Conservation (phyloP, 139 green algal genomes). For the Nannochloris sp. region DNA sequence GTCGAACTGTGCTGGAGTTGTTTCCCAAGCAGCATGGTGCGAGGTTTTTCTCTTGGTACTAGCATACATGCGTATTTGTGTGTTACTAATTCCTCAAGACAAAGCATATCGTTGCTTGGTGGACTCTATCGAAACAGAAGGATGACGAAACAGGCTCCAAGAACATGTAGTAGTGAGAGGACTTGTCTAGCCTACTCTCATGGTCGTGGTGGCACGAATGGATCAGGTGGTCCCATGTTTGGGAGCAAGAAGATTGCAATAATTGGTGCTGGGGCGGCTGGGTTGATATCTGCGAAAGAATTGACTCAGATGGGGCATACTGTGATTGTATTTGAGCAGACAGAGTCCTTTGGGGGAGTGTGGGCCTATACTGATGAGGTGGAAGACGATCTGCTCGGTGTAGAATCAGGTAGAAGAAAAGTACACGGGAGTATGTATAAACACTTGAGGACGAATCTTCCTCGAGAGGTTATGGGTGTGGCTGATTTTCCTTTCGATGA, state of each 20-base stretch:
- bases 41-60: no score
- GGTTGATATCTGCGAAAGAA: conserved; percentile 54
- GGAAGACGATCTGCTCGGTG: conserved; percentile 29
- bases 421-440: conserved; percentile 57
- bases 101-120: no score
- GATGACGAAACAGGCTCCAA: no score
- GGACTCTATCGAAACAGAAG: no score
- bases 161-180: no score
- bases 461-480: conserved; percentile 65
- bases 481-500: conserved; percentile 52
- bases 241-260: conserved; percentile 32
- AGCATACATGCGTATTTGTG: no score
- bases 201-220: no score
- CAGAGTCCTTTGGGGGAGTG: conserved; percentile 33
- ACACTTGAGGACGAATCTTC: conserved; percentile 64
- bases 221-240: not conserved
- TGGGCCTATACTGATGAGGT: conserved; percentile 45
- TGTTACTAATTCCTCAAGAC: no score
- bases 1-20: no score
- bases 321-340: conserved; percentile 52
- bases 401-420: not conserved
- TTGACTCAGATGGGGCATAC: conserved; percentile 41
- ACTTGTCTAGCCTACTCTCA: no score
- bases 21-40: no score
- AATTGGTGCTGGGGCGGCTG: conserved; percentile 63